Evolutionary conservation across 2,329 filamentous ascomycete species (phyloP), one percentile per base, ranked within the genome.

Genomic region (Thelonectria discophora): DNA sequence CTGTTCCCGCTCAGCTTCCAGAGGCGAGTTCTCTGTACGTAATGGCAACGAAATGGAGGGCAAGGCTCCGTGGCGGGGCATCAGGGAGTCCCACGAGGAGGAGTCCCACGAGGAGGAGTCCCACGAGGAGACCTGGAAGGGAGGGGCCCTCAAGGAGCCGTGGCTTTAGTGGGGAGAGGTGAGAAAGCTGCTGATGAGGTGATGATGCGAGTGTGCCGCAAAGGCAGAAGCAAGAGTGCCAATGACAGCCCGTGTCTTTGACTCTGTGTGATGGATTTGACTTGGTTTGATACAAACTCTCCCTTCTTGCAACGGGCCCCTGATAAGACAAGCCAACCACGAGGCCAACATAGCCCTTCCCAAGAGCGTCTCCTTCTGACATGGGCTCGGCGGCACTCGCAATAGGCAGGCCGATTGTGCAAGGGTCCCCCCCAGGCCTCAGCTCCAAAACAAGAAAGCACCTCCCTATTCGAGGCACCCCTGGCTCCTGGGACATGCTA

Each of bases 21-120:
- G 30, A 51, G 45, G n/a, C 21, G 21, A 40, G 49, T 61, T 53
- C n/a, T 47, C 58, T 45, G 58, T 61, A 61, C 58, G 58, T 61
- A 61, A 61, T 61, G 43, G 42, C 53, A 51, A 24, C 21, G 21
- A 24, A 24, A 56, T 30, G 27, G n/a, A 13, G n/a, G 12, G 21
- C 48, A 50, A 30, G 51, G 45, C 46, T 52, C 55, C 55, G 42
- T 17, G 50, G 58, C 58, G 58, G 58, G 58, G 55, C 32, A 34
- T 49, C 45, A 47, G 39, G 53, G 20, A 21, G 27, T 30, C 27
- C 27, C 27, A 30, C 27, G 27, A 30, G 5, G 27, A 8, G 9
- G 27, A n/a, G n/a, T 24, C 27, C 27, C 27, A 30, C 27, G 27
- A 30, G 27, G 27, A 30, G 27, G n/a, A n/a, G n/a, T n/a, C 27